Evolutionary conservation across 176 grass and related monocot species (phyloP).

Genomic region (Hyparrhenia diplandra): DNA sequence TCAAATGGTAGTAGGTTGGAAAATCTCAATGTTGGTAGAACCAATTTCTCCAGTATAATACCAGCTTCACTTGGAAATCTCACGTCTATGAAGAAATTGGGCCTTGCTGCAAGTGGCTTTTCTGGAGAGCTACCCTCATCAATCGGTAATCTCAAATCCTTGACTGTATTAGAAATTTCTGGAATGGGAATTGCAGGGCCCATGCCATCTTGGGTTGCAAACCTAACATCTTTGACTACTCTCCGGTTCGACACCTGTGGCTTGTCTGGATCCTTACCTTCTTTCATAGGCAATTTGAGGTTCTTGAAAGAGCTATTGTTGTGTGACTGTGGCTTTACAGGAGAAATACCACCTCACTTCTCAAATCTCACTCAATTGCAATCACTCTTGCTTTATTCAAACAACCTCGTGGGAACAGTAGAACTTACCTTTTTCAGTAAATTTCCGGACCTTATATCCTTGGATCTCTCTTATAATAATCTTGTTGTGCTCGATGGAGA

Average conservation of each 20-base stretch:
- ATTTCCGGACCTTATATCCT: not conserved
- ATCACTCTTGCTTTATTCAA: not conserved
- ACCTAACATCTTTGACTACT: not conserved
- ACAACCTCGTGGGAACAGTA: not conserved
- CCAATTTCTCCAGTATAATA: constrained; percentile 28
- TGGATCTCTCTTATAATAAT: constrained; percentile 11
- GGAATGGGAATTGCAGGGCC: not conserved
- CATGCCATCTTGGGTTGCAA: not conserved
- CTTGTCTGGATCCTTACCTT: constrained; percentile 27
- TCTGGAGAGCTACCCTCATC: not conserved
- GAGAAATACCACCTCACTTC: not conserved
- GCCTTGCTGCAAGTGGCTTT: not conserved
- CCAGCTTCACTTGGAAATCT: constrained; percentile 23
- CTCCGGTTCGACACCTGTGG: constrained; percentile 3
- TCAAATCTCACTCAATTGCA: not conserved
- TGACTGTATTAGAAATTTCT: not conserved
- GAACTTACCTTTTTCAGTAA: not conserved
- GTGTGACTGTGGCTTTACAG: not conserved
- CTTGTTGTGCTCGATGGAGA: constrained; percentile 30
- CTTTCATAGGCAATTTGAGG: constrained; percentile 15
- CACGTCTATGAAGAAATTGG: constrained; percentile 7
- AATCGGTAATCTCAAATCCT: not conserved
- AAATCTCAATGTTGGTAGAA: constrained; percentile 14
- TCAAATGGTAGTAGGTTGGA: not conserved
- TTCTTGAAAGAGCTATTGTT: not conserved